Evolutionary conservation across 192 early-diverging fungal genomes (phyloP).

Genomic region (Globomyces pollinis-pini): DNA sequence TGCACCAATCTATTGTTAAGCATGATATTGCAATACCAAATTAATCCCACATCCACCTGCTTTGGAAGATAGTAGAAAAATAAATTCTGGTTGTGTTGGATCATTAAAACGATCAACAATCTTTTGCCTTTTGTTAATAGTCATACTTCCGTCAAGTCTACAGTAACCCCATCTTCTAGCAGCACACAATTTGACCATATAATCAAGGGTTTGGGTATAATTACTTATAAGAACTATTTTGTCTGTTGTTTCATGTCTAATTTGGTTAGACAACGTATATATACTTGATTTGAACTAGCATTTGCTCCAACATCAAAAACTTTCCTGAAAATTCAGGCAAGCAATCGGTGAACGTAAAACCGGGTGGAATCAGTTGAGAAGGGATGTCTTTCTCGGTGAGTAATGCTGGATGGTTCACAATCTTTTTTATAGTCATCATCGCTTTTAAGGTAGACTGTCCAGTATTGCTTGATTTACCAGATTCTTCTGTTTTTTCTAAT

Average conservation of each 20-base stretch:
- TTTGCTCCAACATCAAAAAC: constrained; percentile 52
- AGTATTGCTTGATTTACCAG: constrained; percentile 39
- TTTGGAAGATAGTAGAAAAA: constrained; percentile 94
- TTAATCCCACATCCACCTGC: constrained; percentile 99
- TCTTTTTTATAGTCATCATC: constrained; percentile 87
- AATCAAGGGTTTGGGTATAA: constrained; percentile 95
- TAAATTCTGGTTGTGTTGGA: constrained; percentile 74
- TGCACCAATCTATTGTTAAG: constrained; percentile 70
- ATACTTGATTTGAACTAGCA: constrained; percentile 40
- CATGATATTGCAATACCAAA: constrained; percentile 54
- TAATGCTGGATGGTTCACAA: constrained; percentile 95
- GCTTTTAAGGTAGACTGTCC: constrained; percentile 82
- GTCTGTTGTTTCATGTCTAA: constrained; percentile 64
- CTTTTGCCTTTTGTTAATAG: constrained; percentile 84
- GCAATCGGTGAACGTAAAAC: constrained; percentile 25
- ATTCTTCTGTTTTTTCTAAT: constrained; percentile 38
- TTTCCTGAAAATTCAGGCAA: constrained; percentile 80
- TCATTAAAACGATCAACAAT: constrained; percentile 97
- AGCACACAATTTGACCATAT: constrained; percentile 84
- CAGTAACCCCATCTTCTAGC: constrained; percentile 64
- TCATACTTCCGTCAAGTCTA: constrained; percentile 89
- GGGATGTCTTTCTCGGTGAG: constrained; percentile 28
- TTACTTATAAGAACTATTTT: constrained; percentile 99
- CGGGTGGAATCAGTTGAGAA: constrained; percentile 8
- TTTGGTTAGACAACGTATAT: constrained; percentile 2